These are phyloP conservation scores for Eremothecium coryli DNA, from an alignment of 1,139 yeast species.

Conservation along the genomic window DNA sequence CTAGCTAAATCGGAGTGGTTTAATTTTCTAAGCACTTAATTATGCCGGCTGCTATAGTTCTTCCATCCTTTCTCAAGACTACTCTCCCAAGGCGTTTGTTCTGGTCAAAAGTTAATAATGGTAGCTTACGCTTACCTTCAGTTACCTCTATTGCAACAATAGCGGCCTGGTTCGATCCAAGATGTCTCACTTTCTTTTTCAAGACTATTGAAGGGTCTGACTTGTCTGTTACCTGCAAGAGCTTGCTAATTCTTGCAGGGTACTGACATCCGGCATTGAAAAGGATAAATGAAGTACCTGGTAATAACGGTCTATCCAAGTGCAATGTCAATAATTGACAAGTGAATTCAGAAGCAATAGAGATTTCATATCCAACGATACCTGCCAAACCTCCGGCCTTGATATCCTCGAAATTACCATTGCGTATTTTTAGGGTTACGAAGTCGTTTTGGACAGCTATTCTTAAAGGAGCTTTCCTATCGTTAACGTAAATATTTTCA, in stretches of 20 bases:
- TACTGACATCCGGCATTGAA: slow-evolving; percentile 75
- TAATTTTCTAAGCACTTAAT: slow-evolving; percentile 8
- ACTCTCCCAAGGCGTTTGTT: slow-evolving; percentile 67
- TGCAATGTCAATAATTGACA: slow-evolving; percentile 61
- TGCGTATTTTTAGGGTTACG: slow-evolving; percentile 49
- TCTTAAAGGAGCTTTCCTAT: slow-evolving; percentile 25
- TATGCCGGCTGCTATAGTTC: slow-evolving; percentile 81
- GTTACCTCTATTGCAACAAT: slow-evolving; percentile 56
- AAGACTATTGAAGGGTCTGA: slow-evolving; percentile 34
- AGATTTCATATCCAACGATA: slow-evolving; percentile 39
- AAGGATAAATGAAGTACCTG: slow-evolving; percentile 74
- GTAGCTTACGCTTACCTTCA: slow-evolving; percentile 41
- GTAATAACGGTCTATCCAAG: slow-evolving; percentile 60
- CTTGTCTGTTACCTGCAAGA: slow-evolving; percentile 43
- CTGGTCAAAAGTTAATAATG: slow-evolving; percentile 51
- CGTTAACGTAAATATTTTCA: slow-evolving; percentile 33
- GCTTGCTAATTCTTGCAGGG: slow-evolving; percentile 59
- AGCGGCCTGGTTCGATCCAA: slow-evolving; percentile 67
- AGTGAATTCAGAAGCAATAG: slow-evolving; percentile 42
- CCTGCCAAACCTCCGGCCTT: slow-evolving; percentile 70
- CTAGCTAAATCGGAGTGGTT: too few species aligned
- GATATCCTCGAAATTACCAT: slow-evolving; percentile 41
- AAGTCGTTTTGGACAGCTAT: slow-evolving; percentile 66
- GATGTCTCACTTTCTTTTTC: slow-evolving; percentile 57
- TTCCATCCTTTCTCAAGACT: slow-evolving; percentile 77